These are phyloP conservation scores for Tardiomyces digboiensis DNA, from an alignment of 1,139 yeast genomes.

Conservation along the genomic window DNA sequence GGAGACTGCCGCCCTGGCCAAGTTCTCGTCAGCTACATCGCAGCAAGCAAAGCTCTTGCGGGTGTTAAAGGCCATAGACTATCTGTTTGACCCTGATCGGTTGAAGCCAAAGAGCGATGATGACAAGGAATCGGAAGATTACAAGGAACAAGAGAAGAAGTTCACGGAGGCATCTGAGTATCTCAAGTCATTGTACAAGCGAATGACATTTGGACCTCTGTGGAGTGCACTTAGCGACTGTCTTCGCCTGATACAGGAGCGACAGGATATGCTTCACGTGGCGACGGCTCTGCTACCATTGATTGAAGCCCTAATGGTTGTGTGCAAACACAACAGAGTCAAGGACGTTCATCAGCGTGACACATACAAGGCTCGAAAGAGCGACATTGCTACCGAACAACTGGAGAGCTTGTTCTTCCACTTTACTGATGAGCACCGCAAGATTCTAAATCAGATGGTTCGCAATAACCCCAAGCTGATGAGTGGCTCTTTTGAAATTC, in stretches of 20 bases:
- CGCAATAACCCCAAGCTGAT: slow-evolving; percentile 84
- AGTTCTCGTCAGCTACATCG: slow-evolving; percentile 65
- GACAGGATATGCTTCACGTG: slow-evolving; percentile 44
- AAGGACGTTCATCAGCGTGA: slow-evolving; percentile 35
- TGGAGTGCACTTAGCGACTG: slow-evolving; percentile 88
- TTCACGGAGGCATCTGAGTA: slow-evolving; percentile 21
- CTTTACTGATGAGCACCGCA: slow-evolving; percentile 86
- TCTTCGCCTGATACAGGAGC: slow-evolving; percentile 37
- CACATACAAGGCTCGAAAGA: slow-evolving; percentile 46
- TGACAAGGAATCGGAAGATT: slow-evolving; percentile 6
- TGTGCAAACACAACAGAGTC: slow-evolving; percentile 79
- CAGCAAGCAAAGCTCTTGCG: slow-evolving; percentile 83
- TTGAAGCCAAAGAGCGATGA: slow-evolving; percentile 10
- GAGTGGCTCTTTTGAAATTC: slow-evolving; percentile 93
- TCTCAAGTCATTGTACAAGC: slow-evolving; percentile 40
- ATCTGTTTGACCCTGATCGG: slow-evolving; percentile 46
- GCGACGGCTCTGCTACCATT: slow-evolving; percentile 80
- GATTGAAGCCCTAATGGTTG: slow-evolving; percentile 91
- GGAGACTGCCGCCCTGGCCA: slow-evolving; percentile 45
- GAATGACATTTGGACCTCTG: slow-evolving; percentile 61
- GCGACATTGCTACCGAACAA: slow-evolving; percentile 66
- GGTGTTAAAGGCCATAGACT: slow-evolving; percentile 82
- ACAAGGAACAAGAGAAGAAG: slow-evolving; percentile 12
- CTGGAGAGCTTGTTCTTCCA: slow-evolving; percentile 74
- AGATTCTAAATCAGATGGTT: slow-evolving; percentile 86